phyloP scores from a whole-genome alignment of 345 rosid species.

The Citrus trifoliata region DNA sequence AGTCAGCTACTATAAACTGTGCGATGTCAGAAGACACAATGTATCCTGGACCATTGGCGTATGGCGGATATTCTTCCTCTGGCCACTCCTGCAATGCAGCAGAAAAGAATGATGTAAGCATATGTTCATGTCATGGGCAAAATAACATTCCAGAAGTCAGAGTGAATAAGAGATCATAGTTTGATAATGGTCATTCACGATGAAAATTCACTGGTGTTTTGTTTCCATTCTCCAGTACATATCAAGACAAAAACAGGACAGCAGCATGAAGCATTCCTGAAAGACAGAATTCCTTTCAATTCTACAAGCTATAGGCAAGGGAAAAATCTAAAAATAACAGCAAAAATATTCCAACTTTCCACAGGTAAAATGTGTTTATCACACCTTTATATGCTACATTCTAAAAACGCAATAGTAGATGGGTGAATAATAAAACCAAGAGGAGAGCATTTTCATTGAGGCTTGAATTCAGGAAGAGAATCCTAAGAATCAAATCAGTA shows the following conservation, averaged over 20 bases:
- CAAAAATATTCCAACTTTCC: not conserved
- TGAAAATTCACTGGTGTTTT: not conserved
- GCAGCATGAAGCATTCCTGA: not conserved
- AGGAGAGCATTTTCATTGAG: not conserved
- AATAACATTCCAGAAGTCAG: not conserved
- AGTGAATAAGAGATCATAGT: not conserved
- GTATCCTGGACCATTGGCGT: slow-evolving; percentile 96
- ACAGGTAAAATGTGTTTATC: not conserved
- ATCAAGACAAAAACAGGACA: not conserved
- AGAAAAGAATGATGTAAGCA: not conserved
- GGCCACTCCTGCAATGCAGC: slow-evolving; percentile 77
- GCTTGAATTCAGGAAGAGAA: not conserved
- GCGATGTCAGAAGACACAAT: slow-evolving; percentile 80
- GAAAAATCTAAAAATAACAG: not conserved
- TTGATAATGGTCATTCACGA: not conserved
- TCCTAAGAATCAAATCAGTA: not conserved
- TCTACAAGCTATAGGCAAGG: not conserved
- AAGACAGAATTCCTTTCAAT: not conserved
- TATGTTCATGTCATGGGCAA: not conserved
- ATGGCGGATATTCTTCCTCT: slow-evolving; percentile 94
- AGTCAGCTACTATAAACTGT: slow-evolving; percentile 66
- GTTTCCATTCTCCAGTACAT: not conserved
- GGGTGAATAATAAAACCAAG: not conserved
- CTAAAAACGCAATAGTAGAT: not conserved
- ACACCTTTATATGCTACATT: not conserved